Percentiles rank a stretch among this genome's conserved stretches.
phyloP scores from a whole-genome alignment of 2,329 filamentous ascomycete genomes.

The Aureobasidium sp. region DNA sequence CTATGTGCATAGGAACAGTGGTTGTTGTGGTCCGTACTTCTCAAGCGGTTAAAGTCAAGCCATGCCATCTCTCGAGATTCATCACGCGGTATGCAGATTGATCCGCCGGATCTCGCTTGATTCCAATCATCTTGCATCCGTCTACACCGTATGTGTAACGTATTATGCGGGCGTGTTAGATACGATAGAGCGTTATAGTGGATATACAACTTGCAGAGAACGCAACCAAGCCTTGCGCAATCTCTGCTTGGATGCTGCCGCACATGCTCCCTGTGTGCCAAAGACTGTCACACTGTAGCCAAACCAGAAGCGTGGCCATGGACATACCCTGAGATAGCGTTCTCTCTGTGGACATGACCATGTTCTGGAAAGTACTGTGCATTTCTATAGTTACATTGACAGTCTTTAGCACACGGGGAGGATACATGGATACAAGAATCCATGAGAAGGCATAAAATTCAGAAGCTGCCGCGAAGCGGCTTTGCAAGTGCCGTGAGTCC shows the following conservation, averaged over 20 bases:
- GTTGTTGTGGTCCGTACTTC: neutral
- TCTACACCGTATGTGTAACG: neutral
- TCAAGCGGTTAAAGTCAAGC: neutral
- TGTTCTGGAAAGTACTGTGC: too few species aligned
- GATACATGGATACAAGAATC: neutral
- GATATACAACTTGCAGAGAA: neutral
- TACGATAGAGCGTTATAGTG: neutral
- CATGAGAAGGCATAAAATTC: neutral
- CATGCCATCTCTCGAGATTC: neutral
- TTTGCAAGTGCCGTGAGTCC: neutral
- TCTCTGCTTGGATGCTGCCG: too few species aligned
- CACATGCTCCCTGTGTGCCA: neutral
- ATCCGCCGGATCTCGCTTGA: neutral
- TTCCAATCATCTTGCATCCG: neutral
- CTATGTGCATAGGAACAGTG: neutral
- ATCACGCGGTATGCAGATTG: neutral
- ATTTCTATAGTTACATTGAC: too few species aligned
- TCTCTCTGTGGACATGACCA: too few species aligned
- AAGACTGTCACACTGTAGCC: neutral
- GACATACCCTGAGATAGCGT: too few species aligned
- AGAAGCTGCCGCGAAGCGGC: neutral
- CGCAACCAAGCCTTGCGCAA: too few species aligned
- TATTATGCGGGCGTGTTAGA: neutral
- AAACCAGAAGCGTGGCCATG: too few species aligned
- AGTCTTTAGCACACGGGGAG: too few species aligned